Base-by-base conservation (phyloP, 1,284 basidiomycete genomes). In the Leccinum olivaceoglutinosum region DNA sequence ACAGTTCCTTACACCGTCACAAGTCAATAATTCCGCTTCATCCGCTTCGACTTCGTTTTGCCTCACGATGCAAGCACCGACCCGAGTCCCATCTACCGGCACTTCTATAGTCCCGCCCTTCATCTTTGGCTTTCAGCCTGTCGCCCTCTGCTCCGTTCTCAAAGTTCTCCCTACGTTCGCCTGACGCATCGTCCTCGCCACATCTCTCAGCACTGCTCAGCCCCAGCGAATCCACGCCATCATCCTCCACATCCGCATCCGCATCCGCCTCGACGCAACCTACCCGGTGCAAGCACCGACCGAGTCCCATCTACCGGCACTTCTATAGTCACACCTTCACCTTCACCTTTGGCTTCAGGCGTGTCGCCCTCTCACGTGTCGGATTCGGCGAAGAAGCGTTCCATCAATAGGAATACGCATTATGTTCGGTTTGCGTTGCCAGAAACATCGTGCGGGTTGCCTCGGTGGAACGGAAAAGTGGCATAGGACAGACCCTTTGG, bases 111-210 rank as follows among this genome's bases (percentile, higher is more conserved):
- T 39, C 62, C 6, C 36, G 55, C 16, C 34, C 59, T 10, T n/a
- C 55, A 41, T 54, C 61, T 32, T 39, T 62, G n/a, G 51, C 44
- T 12, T 55, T 65, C 53, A 71, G 66, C 2, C 62, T 68, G 14
- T 79, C 78, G 0, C 78, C 78, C 11, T 79, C 78, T 1, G 66
- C 67, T 11, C 66, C 75, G n/a, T 79, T 78, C 62, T 75, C 78
- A 46, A 79, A 78, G 60, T 70, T 80, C 39, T 78, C 76, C 6
- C 53, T 79, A 29, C 68, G 75, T 56, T 75, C 78, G 3, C 75
- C 77, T 10, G 68, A 73, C 34, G 63, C 56, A 53, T 65, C 61
- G 49, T 65, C 64, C 38, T 62, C 61, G 21, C 51, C 55, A 14
- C 53, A 61, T 61, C 58, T 64, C 3, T 67, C 70, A n/a, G 55